phyloP scores from a whole-genome alignment of 805 yeast species.

The Priceomyces melissophilus region DNA sequence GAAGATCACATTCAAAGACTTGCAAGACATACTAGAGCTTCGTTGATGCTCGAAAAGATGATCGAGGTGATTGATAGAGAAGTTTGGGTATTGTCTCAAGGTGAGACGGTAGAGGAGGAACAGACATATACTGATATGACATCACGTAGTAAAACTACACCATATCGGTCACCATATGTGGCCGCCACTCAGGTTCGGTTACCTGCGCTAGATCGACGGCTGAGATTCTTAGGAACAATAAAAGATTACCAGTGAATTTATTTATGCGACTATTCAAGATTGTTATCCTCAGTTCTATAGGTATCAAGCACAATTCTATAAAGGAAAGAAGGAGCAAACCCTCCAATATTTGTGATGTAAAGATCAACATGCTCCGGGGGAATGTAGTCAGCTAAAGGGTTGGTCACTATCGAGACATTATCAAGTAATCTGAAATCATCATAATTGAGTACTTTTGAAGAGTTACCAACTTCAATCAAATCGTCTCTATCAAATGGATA shows the following conservation, averaged over 20 bases:
- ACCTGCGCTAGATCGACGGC: no score
- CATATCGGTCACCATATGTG: no score
- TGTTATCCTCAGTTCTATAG: constrained; percentile 81
- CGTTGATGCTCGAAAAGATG: constrained; percentile 3
- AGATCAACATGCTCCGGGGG: constrained; percentile 94
- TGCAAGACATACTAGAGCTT: neutral
- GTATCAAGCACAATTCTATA: constrained; percentile 94
- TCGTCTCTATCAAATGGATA: constrained; percentile 87
- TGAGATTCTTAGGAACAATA: neutral
- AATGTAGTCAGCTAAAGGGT: constrained; percentile 87
- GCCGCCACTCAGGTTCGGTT: no score
- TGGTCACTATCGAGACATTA: constrained; percentile 69
- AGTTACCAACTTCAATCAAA: constrained; percentile 85
- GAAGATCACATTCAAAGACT: neutral
- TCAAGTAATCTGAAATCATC: constrained; percentile 67
- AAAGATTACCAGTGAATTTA: constrained; percentile 1
- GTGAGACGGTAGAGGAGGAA: neutral
- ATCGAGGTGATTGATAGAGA: constrained; percentile 1
- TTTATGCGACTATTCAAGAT: constrained; percentile 37
- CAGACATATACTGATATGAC: neutral
- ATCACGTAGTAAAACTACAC: no score
- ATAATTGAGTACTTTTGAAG: constrained; percentile 82
- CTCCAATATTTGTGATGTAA: constrained; percentile 92
- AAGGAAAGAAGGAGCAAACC: constrained; percentile 92
- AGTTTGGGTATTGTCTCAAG: neutral